Conservation (phyloP, 1,284 basidiomycete genomes). For the Moesziomyces parantarcticus region DNA sequence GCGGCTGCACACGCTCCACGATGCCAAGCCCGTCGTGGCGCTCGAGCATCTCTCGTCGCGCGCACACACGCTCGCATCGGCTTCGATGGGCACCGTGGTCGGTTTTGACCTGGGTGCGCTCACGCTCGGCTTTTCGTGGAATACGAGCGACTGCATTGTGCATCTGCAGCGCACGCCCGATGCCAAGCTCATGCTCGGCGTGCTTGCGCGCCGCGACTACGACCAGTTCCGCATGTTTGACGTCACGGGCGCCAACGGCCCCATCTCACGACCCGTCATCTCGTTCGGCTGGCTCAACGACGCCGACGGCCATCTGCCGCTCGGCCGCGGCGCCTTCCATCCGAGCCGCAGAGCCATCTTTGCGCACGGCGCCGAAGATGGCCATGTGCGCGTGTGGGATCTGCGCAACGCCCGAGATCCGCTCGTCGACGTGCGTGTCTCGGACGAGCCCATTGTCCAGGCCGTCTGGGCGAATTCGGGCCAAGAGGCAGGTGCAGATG, state of each 20-base stretch:
- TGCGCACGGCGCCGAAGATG: constrained; percentile 43
- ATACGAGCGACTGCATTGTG: constrained; percentile 40
- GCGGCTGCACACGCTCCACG: constrained; percentile 36
- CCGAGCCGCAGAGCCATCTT: constrained; percentile 32
- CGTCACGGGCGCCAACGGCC: constrained; percentile 32
- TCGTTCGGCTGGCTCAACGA: constrained; percentile 47
- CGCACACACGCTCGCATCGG: constrained; percentile 23
- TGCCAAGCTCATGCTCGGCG: constrained; percentile 35
- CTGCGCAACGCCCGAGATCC: constrained; percentile 38
- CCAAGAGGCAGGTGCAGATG: constrained; percentile 3
- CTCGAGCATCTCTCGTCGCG: constrained; percentile 27
- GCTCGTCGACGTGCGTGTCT: constrained; percentile 21
- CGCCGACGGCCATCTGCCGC: constrained; percentile 17
- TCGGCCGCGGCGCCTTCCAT: constrained; percentile 39
- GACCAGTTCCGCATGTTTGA: constrained; percentile 51
- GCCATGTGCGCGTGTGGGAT: constrained; percentile 40
- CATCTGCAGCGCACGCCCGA: constrained; percentile 44
- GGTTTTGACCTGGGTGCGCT: constrained; percentile 33
- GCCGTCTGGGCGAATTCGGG: constrained; percentile 25
- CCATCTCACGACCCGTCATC: constrained; percentile 35
- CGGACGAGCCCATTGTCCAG: constrained; percentile 42
- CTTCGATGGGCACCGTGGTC: constrained; percentile 30
- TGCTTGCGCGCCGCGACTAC: constrained; percentile 34
- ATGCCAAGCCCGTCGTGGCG: constrained; percentile 24
- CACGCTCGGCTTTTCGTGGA: constrained; percentile 37